A percentile compares a stretch with the other conserved stretches of the same genome.
Conservation (phyloP, 2,329 filamentous ascomycete genomes). For the Nigrospora oryzae region DNA sequence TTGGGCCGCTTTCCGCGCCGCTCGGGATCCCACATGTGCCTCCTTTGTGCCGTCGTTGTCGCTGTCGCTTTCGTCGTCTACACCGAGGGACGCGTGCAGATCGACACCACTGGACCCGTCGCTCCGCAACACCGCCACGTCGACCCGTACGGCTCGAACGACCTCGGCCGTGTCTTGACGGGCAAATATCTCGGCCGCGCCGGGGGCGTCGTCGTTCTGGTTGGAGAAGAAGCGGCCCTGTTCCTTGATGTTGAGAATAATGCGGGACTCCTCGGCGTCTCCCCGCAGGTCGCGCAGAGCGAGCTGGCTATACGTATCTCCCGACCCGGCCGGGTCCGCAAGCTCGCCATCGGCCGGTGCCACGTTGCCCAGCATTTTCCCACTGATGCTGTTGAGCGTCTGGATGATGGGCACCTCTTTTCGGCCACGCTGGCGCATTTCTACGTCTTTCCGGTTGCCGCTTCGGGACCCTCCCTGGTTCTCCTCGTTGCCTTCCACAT, state of each 20-base stretch:
- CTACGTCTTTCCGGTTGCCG: slow-evolving; percentile 81
- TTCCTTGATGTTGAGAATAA: slow-evolving; percentile 81
- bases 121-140: slow-evolving; percentile 45
- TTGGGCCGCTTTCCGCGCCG: slow-evolving; percentile 56
- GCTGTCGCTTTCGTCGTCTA: slow-evolving; percentile 62
- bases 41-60: slow-evolving; percentile 51
- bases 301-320: slow-evolving; percentile 66
- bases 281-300: slow-evolving; percentile 72
- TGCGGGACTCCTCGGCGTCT: slow-evolving; percentile 64
- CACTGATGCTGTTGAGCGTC: slow-evolving; percentile 81
- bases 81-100: slow-evolving; percentile 56
- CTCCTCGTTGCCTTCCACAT: slow-evolving; percentile 89
- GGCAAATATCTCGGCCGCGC: slow-evolving; percentile 46
- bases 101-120: slow-evolving; percentile 44
- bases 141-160: slow-evolving; percentile 52
- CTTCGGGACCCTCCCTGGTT: slow-evolving; percentile 76
- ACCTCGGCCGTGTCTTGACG: slow-evolving; percentile 64
- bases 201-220: slow-evolving; percentile 37
- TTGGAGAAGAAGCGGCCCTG: slow-evolving; percentile 75
- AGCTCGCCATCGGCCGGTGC: slow-evolving; percentile 67
- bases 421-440: slow-evolving; percentile 68
- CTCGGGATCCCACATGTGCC: slow-evolving; percentile 60
- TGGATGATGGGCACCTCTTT: slow-evolving; percentile 80
- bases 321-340: slow-evolving; percentile 55
- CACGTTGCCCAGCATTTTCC: slow-evolving; percentile 87